Percentiles rank a stretch among this genome's conserved stretches.
Evolutionary conservation across 768 basidiomycete genomes (phyloP).

Genomic region (Mycena galericulata): DNA sequence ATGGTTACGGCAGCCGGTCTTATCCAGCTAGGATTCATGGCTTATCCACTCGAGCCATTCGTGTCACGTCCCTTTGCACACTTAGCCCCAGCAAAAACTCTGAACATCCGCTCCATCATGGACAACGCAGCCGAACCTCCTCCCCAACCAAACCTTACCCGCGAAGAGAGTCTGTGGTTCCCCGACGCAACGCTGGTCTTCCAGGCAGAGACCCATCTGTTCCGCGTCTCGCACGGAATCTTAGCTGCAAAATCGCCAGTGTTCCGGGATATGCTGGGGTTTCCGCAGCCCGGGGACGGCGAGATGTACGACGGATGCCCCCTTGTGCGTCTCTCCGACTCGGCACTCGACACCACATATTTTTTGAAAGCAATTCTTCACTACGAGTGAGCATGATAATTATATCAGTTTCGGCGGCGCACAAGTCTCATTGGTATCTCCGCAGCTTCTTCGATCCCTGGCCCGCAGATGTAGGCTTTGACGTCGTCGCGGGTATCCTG

Average conservation of each 20-base stretch:
- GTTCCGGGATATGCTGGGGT: neutral
- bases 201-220: neutral
- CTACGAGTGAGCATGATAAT: neutral
- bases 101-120: no score
- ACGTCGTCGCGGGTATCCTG: neutral
- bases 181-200: neutral
- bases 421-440: neutral
- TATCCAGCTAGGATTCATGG: no score
- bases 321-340: neutral
- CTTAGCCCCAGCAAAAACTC: no score
- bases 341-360: neutral
- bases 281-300: constrained; percentile 7
- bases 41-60: no score
- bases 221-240: neutral
- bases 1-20: no score
- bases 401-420: neutral
- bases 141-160: no score
- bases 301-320: neutral
- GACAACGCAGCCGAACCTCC: no score
- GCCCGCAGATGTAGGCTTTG: neutral
- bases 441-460: constrained; percentile 10
- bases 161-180: constrained; percentile 10
- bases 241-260: neutral
- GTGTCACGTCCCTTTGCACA: no score
- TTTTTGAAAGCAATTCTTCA: constrained; percentile 15